Evolutionary conservation across 768 basidiomycete genomes (phyloP), one percentile per base, ranked within the genome.

Genomic region (Mycena leptocephala): DNA sequence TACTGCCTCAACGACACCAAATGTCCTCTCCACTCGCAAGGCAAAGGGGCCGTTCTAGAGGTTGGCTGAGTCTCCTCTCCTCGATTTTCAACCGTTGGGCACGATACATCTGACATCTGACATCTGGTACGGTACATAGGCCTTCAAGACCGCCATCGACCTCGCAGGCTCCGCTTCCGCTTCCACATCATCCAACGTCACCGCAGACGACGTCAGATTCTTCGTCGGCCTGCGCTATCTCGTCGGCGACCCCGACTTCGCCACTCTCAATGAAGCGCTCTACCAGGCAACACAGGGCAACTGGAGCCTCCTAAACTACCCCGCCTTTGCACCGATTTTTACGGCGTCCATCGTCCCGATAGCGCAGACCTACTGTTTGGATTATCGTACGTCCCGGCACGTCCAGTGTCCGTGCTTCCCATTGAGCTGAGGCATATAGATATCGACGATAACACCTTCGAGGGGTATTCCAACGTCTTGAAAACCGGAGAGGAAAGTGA

Each of bases 371-470:
- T 70, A 70, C 43, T 70, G 69, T 62, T 37, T 70, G 8, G 69
- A 70, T 70, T 70, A 70, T 16, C 59, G 69, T 70, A 39, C 43
- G 69, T 70, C 20, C 51, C 32, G n/a, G n/a, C 22, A 9, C 35
- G 35, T 37, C 35, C 35, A 37, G 35, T 37, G 35, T 13, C 7
- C 35, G 35, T 6, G 35, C 35, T 37, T 37, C 35, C 35, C 43
- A 41, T 61, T 70, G 56, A 58, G 39, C 22, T 28, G 7, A 32
- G 39, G 43, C 30, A 18, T 69, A 26, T 22, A 72, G 71, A 72
- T 18, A 26, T 72, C 39, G 71, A 72, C 64, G 35, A 72, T 30
- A 72, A 72, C 43, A 72, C 71, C 61, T 72, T 72, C 48, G 64
- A 72, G 43, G 71, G 71, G 69, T 70, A 70, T 62, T 33, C 41